Evolutionary conservation across 352 stramenopile species (phyloP), one percentile per base, ranked within the genome.

Genomic region (Pythium angustatum): DNA sequence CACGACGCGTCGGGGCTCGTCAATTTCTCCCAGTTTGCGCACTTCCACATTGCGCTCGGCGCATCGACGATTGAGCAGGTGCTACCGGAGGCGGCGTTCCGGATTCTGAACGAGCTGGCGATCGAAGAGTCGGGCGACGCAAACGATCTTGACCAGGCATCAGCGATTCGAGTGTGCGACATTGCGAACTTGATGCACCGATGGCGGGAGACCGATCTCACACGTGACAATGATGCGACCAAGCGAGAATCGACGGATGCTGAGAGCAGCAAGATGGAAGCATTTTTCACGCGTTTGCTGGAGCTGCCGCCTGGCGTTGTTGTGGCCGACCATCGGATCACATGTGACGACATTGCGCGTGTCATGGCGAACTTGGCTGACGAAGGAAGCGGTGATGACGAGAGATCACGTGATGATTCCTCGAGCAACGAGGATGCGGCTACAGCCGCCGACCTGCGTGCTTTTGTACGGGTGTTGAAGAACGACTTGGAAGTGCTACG

Each of bases 1-100:
- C 84, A 90, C 47, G 80, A 93, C 47, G 71, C 70, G 9, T 90
- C 82, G 0, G 83, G 82, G 2, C 74, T 94, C 6, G 77, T 93
- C 31, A 96, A 94, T 56, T 96, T 96, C 44, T 96, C 87, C 3
- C 87, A 96, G 69, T 94, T 96, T 72, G 87, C 85, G 22, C 83
- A 96, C 61, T 96, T 96, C 33, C 85, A 96, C 64, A 96, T 96
- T 57, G 81, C 83, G 12, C 66, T 94, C 5, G 78, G 79, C 6
- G 73, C 81, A 36, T 80, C 80, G 5, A 89, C 79, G 47, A 79
- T 87, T 19, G 83, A 93, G 36, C 87, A 93, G 40, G 58, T 93
- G 19, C 69, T 93, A 24, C 77, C 87, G 0, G 82, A 95, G 55
- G 87, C 85, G 14, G 75, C 83, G 24, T 95, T 93, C 51, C 87